These are phyloP conservation scores for Sesbania bispinosa DNA, from an alignment of 306 rosid genomes.

Conservation along the genomic window DNA sequence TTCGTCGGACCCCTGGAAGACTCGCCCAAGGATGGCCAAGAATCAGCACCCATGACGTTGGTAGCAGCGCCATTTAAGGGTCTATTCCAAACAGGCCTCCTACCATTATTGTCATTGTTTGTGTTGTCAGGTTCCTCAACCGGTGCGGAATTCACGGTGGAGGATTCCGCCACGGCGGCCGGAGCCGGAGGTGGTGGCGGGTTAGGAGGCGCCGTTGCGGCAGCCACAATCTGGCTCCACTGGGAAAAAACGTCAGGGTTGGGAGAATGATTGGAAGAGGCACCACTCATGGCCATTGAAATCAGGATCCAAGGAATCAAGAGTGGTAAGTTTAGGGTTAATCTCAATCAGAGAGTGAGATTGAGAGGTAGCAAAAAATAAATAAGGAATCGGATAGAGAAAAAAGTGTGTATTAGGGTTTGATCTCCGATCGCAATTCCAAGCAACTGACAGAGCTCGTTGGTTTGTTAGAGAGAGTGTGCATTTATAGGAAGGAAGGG, in stretches of 20 bases:
- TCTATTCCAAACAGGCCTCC: conserved; percentile 80
- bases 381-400: not conserved
- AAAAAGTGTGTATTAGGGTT: conserved; percentile 17
- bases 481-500: conserved; percentile 20
- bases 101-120: conserved; percentile 48
- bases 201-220: too few relatives aligned
- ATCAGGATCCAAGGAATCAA: not conserved
- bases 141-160: not conserved
- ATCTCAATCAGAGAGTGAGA: not conserved
- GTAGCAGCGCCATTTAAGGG: conserved; percentile 59
- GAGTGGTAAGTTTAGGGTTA: conserved; percentile 32
- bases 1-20: conserved; percentile 51
- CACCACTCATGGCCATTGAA: conserved; percentile 48
- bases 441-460: not conserved
- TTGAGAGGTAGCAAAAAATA: not conserved
- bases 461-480: conserved; percentile 7
- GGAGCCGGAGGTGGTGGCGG: conserved; percentile 29
- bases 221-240: conserved; percentile 63
- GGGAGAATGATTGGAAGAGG: conserved; percentile 44
- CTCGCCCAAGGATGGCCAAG: conserved; percentile 86
- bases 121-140: conserved; percentile 46
- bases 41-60: conserved; percentile 67
- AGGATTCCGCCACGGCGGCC: conserved; percentile 23
- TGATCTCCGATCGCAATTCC: conserved; percentile 13
- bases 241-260: conserved; percentile 43